Base-by-base conservation (phyloP, 768 basidiomycete genomes). In the Tylopilus vinaceipallidus region DNA sequence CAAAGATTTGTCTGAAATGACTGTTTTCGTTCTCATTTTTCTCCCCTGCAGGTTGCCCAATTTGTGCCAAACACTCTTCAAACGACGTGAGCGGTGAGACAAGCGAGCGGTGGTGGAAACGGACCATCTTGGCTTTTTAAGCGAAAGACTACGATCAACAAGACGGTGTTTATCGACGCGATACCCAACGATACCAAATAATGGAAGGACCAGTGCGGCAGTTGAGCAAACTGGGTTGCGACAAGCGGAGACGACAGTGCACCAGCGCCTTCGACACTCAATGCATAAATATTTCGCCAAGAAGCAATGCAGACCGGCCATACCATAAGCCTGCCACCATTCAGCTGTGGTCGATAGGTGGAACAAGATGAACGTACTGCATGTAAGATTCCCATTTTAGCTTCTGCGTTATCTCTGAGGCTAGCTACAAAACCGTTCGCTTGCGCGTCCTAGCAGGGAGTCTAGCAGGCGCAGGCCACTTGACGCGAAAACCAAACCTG, bases 211-310 rank as follows among this genome's bases (percentile, higher is more conserved):
- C 91, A 93, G 29, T 71, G 75, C 0, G 55, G 64, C 20, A 80
- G 58, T 48, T 81, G 79, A 0, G 88, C 74, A 55, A 95, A 94
- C 49, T 91, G 87, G 0, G 93, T 95, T 0, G 91, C 78, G 0
- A 86, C 81, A 16, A 95, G 75, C 3, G 93, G 92, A 0, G 91
- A 66, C 8, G 72, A 72, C 10, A 88, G 69, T 2, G 86, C 86
- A 2, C 87, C 87, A 0, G 76, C 68, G 17, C 87, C 86, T 88
- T 57, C 10, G 16, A 40, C 3, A 19, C 44, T 17, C n/a, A 13
- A 32, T 19, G 17, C 9, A 12, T 56, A 24, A 67, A 50, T 22
- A 48, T n/a, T 20, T n/a, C n/a, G 38, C 19, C 33, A 3, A 6
- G n/a, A 50, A 10, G 1, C 24, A 17, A 35, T 3, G 6, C n/a